phyloP scores from a whole-genome alignment of 2,329 filamentous ascomycete genomes.

The Cercospora citrullina region DNA sequence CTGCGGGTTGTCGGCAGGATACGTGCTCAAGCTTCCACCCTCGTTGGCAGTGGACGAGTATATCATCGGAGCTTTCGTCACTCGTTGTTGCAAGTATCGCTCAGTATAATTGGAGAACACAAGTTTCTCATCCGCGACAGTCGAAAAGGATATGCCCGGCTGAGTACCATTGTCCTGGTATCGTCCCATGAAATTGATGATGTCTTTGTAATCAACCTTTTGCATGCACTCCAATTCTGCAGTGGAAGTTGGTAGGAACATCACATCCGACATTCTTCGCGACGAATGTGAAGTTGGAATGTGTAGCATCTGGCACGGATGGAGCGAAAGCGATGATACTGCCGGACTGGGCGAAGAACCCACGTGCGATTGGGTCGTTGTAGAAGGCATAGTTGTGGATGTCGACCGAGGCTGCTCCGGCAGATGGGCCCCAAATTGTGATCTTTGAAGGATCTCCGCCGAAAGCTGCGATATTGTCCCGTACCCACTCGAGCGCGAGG shows the following conservation, averaged over 20 bases:
- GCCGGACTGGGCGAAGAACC: conserved; percentile 45
- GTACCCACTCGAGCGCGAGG: conserved; percentile 43
- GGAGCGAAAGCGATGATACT: conserved; percentile 32
- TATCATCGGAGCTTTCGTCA: conserved; percentile 36
- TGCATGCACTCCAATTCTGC: conserved; percentile 43
- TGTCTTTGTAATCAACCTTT: conserved; percentile 25
- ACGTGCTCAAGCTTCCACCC: conserved; percentile 7
- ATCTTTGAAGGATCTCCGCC: conserved; percentile 44
- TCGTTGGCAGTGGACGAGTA: conserved; percentile 8
- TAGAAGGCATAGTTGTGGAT: conserved; percentile 39
- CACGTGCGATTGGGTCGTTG: conserved; percentile 42
- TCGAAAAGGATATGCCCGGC: conserved; percentile 32
- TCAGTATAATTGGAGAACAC: conserved; percentile 31
- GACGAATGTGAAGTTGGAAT: conserved; percentile 44
- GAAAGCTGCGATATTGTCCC: conserved; percentile 45
- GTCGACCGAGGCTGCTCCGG: conserved; percentile 29
- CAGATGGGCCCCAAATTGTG: conserved; percentile 43
- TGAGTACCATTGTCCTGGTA: neutral
- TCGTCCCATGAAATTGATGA: conserved; percentile 4
- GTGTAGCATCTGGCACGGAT: conserved; percentile 10
- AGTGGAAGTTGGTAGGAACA: conserved; percentile 21
- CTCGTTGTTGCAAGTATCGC: conserved; percentile 29
- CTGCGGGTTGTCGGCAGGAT: neutral
- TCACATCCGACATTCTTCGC: conserved; percentile 41
- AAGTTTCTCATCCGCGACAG: conserved; percentile 28